Conservation (phyloP, 495 filamentous ascomycete genomes). For the Penicillium egyptiacum region DNA sequence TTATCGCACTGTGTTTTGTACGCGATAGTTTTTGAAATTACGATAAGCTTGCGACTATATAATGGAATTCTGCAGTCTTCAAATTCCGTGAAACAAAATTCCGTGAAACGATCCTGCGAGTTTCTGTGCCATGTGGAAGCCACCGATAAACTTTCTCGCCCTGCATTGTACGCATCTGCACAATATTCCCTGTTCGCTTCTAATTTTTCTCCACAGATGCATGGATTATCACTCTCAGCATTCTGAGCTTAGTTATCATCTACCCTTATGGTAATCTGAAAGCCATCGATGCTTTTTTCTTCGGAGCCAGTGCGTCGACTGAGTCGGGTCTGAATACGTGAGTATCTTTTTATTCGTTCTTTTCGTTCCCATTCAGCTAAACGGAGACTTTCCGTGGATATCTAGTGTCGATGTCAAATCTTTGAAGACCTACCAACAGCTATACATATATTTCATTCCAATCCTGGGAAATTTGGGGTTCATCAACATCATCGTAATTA, state of each 20-base stretch:
- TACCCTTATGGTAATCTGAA: constrained; percentile 43
- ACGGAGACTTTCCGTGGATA: neutral
- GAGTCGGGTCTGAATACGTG: constrained; percentile 46
- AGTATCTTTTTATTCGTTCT: constrained; percentile 12
- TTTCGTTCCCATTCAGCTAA: neutral
- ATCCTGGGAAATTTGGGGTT: constrained; percentile 37
- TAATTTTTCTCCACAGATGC: constrained; percentile 26
- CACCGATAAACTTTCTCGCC: constrained; percentile 64
- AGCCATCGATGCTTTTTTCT: constrained; percentile 46
- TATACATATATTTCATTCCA: constrained; percentile 38
- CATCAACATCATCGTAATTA: constrained; percentile 38
- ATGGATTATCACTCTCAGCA: constrained; percentile 36
- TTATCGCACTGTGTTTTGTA: neutral
- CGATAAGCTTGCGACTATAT: neutral
- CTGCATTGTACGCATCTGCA: constrained; percentile 48
- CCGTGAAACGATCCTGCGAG: neutral
- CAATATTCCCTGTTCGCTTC: neutral
- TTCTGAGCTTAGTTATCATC: constrained; percentile 38
- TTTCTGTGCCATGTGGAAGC: constrained; percentile 28
- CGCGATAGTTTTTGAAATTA: neutral
- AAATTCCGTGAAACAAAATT: neutral
- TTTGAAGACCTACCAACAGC: constrained; percentile 42
- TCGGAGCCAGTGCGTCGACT: constrained; percentile 44
- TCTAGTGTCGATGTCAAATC: constrained; percentile 37
- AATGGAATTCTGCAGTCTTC: neutral